Base-by-base conservation (phyloP, 768 basidiomycete species). In the Amanita polypyramis region DNA sequence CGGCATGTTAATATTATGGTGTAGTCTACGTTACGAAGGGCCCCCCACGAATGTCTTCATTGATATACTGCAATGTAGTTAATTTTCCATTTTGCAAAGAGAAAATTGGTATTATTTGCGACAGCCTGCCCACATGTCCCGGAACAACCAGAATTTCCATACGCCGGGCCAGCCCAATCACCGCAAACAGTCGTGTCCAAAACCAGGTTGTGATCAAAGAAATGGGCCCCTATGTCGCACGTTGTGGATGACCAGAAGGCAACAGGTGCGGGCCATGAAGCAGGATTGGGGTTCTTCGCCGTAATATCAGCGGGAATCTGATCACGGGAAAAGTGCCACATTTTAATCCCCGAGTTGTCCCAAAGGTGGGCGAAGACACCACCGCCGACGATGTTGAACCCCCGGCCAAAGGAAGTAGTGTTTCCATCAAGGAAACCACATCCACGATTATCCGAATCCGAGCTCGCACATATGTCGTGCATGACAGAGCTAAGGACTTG, bases 321-420 rank as follows among this genome's bases (percentile, higher is more conserved):
- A n/a, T 54, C 52, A 17, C 80, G 69, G 5, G 72, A 36, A 63
- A 82, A 81, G 52, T 68, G 70, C 76, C 77, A 82, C 15, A 77
- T 62, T 46, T 64, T 71, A 60, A 82, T 77, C 14, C 77, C 79
- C 0, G 58, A 32, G 35, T 50, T 50, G 40, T 78, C 70, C 74
- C 79, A 80, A n/a, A 73, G 56, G 51, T 79, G 72, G 1, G 70
- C 78, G 49, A 63, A 80, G 17, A 80, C 76, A 19, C 79, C 79
- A 14, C 79, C 79, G 0, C 55, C 58, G 1, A 62, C 58, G 23
- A 54, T 17, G 54, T 67, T 80, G 70, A 74, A 79, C 45, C 58
- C 60, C n/a, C 65, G 55, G 2, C 74, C 74, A 36, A 68, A 76
- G 17, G 63, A 65, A 17, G 59, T 50, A 33, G 58, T 25, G 43